phyloP scores from a whole-genome alignment of 129 eudicot species.

The Helichrysum umbraculigerum region DNA sequence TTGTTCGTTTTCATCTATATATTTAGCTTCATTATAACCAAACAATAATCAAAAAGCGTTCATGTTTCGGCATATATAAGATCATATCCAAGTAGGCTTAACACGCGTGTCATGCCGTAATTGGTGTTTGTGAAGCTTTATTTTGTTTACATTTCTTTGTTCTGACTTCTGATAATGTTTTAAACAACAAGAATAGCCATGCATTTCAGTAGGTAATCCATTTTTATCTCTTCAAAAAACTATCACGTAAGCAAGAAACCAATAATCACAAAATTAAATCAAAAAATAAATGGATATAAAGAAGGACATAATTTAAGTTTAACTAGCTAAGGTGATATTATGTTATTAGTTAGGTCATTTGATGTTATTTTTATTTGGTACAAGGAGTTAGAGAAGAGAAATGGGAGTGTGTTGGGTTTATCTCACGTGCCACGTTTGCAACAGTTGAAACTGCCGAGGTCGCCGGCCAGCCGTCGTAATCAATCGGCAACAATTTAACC shows the following conservation, averaged over 20 bases:
- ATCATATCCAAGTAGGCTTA: not conserved
- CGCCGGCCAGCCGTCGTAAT: conserved; percentile 57
- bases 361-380: not conserved
- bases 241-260: too few species aligned
- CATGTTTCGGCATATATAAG: not conserved
- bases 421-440: conserved; percentile 43
- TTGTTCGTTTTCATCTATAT: not conserved
- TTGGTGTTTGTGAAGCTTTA: not conserved
- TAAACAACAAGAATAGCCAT: too few species aligned
- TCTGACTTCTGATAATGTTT: too few species aligned
- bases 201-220: too few species aligned
- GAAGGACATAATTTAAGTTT: too few species aligned
- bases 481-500: conserved; percentile 52
- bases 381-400: not conserved
- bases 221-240: too few species aligned
- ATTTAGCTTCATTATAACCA: not conserved
- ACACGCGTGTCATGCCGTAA: not conserved
- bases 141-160: not conserved
- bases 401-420: conserved; percentile 7
- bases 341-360: too few species aligned
- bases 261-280: too few species aligned
- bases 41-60: not conserved
- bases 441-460: conserved; percentile 47
- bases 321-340: too few species aligned
- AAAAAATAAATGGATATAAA: too few species aligned